Evolutionary conservation across 1,284 basidiomycete genomes (phyloP).

Genomic region (Ganoderma meredithae): DNA sequence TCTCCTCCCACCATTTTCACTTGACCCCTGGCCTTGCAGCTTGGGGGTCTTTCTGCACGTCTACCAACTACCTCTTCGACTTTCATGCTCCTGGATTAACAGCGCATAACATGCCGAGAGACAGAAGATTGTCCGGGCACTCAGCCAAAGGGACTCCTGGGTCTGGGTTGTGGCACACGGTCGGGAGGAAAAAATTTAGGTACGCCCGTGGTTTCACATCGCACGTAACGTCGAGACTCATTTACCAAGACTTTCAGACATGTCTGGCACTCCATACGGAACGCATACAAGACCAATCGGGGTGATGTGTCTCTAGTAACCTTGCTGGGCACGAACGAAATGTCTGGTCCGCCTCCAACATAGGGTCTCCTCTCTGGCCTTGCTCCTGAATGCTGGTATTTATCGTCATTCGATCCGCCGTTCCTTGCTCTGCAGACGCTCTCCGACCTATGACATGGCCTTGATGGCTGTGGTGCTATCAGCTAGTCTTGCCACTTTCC

Average conservation of each 20-base stretch:
- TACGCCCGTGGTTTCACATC: not conserved
- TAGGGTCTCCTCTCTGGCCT: constrained; percentile 1
- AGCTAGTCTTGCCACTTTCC: constrained; percentile 26
- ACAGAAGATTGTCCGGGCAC: not conserved
- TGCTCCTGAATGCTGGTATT: not conserved
- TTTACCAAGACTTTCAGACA: not conserved
- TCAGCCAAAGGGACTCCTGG: not conserved
- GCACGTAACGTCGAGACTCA: not conserved
- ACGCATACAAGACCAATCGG: not conserved
- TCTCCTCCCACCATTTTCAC: not conserved
- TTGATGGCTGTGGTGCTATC: constrained; percentile 34
- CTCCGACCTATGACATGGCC: constrained; percentile 33
- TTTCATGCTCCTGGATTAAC: not conserved
- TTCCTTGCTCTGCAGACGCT: not conserved
- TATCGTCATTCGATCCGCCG: not conserved
- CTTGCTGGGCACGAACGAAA: constrained; percentile 15
- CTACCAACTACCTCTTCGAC: not conserved
- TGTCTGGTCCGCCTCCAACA: constrained; percentile 1
- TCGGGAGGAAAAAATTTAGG: not conserved
- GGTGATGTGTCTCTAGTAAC: not conserved
- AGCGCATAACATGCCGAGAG: not conserved
- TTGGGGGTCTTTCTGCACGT: not conserved
- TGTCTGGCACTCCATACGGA: not conserved
- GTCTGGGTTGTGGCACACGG: not conserved
- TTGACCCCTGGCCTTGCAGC: not conserved